These are phyloP conservation scores for Zizania latifolia DNA, from an alignment of 176 grass and related monocot species.

Conservation along the genomic window DNA sequence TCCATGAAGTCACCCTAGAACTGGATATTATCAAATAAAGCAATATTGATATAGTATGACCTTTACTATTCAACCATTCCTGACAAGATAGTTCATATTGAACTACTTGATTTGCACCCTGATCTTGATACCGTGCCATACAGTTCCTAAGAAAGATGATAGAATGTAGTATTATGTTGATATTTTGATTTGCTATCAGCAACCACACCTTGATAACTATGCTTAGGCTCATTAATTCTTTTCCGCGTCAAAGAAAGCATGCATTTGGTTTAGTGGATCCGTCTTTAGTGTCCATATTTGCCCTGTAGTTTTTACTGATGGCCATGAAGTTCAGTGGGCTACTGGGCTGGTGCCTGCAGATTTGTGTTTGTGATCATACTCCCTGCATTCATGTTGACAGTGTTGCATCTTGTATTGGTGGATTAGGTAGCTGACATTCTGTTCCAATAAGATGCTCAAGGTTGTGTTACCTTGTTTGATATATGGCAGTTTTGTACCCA, in stretches of 20 bases:
- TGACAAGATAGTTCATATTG: too few species aligned
- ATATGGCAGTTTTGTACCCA: too few species aligned
- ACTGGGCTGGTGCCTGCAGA: neutral
- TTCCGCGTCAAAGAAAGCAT: neutral
- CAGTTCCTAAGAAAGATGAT: neutral
- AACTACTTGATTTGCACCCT: too few species aligned
- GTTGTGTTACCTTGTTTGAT: neutral
- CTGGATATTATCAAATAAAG: neutral
- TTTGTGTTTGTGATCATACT: neutral
- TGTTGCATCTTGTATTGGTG: neutral
- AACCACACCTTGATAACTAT: neutral
- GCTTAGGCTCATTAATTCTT: neutral
- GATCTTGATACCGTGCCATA: neutral
- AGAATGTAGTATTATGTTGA: neutral
- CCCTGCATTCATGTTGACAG: neutral
- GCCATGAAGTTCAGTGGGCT: neutral
- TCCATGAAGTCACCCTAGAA: neutral
- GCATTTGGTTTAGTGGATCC: neutral
- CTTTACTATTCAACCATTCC: too few species aligned
- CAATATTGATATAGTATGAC: neutral
- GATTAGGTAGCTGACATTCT: neutral
- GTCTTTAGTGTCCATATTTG: neutral
- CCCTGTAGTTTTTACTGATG: neutral
- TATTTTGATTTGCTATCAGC: neutral
- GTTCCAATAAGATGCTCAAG: neutral